A percentile compares a stretch with the other conserved stretches of the same genome.
These are phyloP conservation scores for Neurospora sp. DNA, from an alignment of 2,329 filamentous ascomycete genomes.

Conservation along the genomic window DNA sequence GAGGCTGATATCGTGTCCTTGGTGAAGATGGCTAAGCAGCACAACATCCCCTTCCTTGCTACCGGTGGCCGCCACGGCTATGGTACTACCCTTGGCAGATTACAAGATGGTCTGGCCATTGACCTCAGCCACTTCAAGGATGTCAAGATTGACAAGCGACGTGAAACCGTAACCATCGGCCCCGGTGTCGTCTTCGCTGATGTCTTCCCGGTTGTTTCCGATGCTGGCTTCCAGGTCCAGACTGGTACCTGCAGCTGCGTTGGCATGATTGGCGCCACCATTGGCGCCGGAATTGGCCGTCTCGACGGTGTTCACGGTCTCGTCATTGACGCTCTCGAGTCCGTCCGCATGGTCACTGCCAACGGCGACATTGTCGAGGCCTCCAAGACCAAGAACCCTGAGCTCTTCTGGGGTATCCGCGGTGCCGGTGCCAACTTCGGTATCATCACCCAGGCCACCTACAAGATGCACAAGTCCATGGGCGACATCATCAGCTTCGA, in stretches of 20 bases:
- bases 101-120: constrained; percentile 3
- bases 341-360: constrained; percentile 4
- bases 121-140: constrained; percentile 7
- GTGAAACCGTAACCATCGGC: constrained; percentile 7
- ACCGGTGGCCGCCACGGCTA: constrained; percentile 9
- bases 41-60: constrained; percentile 7
- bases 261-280: constrained; percentile 4
- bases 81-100: background rate
- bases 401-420: constrained; percentile 25
- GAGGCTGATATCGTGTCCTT: background rate
- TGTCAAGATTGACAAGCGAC: constrained; percentile 1
- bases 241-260: constrained; percentile 1
- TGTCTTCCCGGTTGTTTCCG: background rate
- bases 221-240: constrained; percentile 5
- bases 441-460: constrained; percentile 15
- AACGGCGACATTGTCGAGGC: constrained; percentile 16
- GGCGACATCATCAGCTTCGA: constrained; percentile 1
- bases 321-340: constrained; percentile 1
- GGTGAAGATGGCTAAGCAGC: constrained; percentile 1
- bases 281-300: constrained; percentile 8
- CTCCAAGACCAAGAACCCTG: constrained; percentile 22
- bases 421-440: constrained; percentile 26
- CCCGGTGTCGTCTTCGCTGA: background rate
- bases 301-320: constrained; percentile 3
- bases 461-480: background rate